These are phyloP conservation scores for Barbatosphaeria neglecta DNA, from an alignment of 495 filamentous ascomycete species.

Conservation along the genomic window DNA sequence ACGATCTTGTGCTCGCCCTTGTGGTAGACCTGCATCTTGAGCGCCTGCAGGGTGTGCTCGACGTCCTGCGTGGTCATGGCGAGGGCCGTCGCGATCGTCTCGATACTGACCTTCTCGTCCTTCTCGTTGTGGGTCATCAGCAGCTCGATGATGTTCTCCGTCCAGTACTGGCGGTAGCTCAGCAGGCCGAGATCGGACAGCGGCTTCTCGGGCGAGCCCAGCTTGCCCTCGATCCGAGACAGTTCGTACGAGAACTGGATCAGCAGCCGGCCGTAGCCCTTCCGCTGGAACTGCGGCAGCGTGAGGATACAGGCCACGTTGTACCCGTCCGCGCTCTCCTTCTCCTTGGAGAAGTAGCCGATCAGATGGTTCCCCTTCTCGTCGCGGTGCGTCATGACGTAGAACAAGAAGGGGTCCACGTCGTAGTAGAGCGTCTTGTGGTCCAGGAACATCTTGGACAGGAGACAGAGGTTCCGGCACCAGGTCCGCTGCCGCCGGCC, in stretches of 20 bases:
- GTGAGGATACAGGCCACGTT: conserved; percentile 97
- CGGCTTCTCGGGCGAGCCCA: conserved; percentile 92
- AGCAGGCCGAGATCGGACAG: conserved; percentile 86
- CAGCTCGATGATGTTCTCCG: conserved; percentile 79
- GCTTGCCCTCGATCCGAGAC: conserved; percentile 84
- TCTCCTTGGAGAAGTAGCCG: conserved; percentile 97
- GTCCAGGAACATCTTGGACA: conserved; percentile 93
- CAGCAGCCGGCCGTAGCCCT: conserved; percentile 81
- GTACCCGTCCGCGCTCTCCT: conserved; percentile 90
- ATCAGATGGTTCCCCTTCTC: conserved; percentile 84
- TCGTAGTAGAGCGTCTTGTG: conserved; percentile 99
- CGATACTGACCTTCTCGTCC: conserved; percentile 64
- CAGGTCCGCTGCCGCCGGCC: conserved; percentile 88
- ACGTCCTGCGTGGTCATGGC: conserved; percentile 96
- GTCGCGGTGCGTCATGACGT: conserved; percentile 87
- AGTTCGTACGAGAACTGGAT: conserved; percentile 98
- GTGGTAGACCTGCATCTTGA: conserved; percentile 89
- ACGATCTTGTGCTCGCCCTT: conserved; percentile 92
- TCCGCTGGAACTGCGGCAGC: conserved; percentile 87
- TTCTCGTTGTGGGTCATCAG: conserved; percentile 50
- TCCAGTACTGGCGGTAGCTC: conserved; percentile 93
- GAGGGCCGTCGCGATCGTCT: conserved; percentile 62
- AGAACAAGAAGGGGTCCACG: conserved; percentile 96
- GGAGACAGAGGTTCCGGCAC: conserved; percentile 91
- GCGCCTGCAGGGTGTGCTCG: conserved; percentile 78